Conservation (phyloP, 1,139 yeast species). For the Diutina sp. region DNA sequence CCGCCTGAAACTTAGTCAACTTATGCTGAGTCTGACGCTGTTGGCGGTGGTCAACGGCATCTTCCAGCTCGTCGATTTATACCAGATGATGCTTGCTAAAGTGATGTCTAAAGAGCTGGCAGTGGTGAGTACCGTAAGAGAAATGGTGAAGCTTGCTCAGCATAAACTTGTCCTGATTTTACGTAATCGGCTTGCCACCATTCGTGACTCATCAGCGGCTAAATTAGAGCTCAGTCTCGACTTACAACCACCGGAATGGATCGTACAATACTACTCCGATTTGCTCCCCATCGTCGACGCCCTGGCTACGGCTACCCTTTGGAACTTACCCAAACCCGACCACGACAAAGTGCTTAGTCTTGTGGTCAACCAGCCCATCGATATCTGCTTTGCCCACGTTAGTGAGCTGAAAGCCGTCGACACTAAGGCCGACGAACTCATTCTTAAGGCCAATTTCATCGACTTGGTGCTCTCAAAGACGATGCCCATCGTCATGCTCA, state of each 20-base stretch:
- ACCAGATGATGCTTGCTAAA: constrained; percentile 56
- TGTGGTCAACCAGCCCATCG: constrained; percentile 37
- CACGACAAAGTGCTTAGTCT: constrained; percentile 20
- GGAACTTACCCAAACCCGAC: constrained; percentile 21
- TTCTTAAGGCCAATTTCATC: constrained; percentile 43
- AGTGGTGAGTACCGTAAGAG: constrained; percentile 10
- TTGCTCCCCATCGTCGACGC: constrained; percentile 38
- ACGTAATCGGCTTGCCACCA: constrained; percentile 26
- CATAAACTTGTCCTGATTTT: constrained; percentile 29
- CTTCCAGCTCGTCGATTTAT: constrained; percentile 51
- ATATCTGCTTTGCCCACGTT: constrained; percentile 23
- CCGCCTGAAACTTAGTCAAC: constrained; percentile 46
- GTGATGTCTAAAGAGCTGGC: constrained; percentile 10
- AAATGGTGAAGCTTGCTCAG: constrained; percentile 19
- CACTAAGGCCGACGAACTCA: constrained; percentile 17
- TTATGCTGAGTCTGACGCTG: constrained; percentile 52
- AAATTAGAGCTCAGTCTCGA: constrained; percentile 31
- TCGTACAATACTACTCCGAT: constrained; percentile 41
- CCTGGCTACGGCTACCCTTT: constrained; percentile 19
- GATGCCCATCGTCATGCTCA: constrained; percentile 29
- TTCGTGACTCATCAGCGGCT: constrained; percentile 27
- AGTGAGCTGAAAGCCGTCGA: constrained; percentile 8
- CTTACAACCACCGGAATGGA: constrained; percentile 65
- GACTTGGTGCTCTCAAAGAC: constrained; percentile 47
- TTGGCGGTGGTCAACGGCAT: constrained; percentile 44